Conservation (phyloP, 73 alveolate genomes). For the Urostyla sp. region DNA sequence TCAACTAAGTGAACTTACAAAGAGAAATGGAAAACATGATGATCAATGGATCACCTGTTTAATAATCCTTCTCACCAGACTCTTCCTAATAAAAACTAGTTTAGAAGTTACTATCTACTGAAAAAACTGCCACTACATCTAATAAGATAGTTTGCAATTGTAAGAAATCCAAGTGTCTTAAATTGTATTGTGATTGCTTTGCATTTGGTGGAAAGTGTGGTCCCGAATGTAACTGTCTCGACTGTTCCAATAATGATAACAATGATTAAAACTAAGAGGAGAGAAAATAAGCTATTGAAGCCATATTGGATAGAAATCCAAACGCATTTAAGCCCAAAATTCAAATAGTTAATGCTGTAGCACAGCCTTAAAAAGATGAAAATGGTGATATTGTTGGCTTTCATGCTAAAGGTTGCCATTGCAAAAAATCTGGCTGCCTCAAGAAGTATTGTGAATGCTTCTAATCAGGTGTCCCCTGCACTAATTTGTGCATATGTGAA, state of each 20-base stretch:
- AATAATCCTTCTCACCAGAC: no score
- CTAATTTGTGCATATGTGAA: slow-evolving; percentile 92
- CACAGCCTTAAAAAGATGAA: neutral
- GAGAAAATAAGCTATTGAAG: slow-evolving; percentile 82
- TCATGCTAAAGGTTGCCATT: slow-evolving; percentile 74
- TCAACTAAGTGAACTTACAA: no score
- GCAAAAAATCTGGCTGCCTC: slow-evolving; percentile 87
- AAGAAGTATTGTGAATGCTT: slow-evolving; percentile 93
- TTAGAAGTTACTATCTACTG: no score
- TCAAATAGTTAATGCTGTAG: slow-evolving; percentile 20
- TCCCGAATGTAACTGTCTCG: slow-evolving; percentile 94
- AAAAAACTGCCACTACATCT: no score
- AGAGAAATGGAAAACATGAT: no score
- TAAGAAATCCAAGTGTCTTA: slow-evolving; percentile 94
- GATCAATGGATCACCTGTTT: no score
- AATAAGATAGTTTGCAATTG: slow-evolving; percentile 80
- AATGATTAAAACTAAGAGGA: slow-evolving; percentile 89
- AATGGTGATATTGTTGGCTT: slow-evolving; percentile 54
- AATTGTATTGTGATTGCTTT: slow-evolving; percentile 96
- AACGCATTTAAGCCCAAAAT: slow-evolving; percentile 93
- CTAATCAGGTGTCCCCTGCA: slow-evolving; percentile 82
- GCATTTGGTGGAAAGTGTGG: slow-evolving; percentile 83
- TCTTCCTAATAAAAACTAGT: no score
- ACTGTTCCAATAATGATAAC: slow-evolving; percentile 91
- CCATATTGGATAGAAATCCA: slow-evolving; percentile 95